Base-by-base conservation (phyloP, 2,329 filamentous ascomycete species). In the Ilyonectria sp. region DNA sequence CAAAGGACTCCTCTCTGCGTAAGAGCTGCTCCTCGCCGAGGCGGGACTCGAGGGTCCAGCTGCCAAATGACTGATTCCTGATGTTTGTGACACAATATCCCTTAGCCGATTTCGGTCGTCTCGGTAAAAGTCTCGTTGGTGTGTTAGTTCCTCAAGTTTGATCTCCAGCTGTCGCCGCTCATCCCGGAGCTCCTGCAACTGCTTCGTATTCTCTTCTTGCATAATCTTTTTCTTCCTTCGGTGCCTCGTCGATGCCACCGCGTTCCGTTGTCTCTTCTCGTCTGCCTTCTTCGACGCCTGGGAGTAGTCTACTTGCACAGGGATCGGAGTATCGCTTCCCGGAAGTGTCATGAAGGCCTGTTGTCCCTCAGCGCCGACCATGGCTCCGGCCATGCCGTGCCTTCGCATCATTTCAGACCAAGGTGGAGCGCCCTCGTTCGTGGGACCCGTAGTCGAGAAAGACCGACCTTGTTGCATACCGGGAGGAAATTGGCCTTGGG, bases 181-280 rank as follows among this genome's bases (percentile, higher is more conserved):
- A 59, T 88, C 85, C 76, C 94, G 91, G 60, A 95, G 83, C 71
- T 90, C 89, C 57, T 92, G 86, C 69, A 95, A 90, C 56, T 88
- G 91, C 61, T 87, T 86, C 17, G 89, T 89, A 64, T 91, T 92
- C 78, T 94, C 92, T 73, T 89, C 89, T 78, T 95, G 93, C 78
- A 92, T 91, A 76, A 94, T 93, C 82, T 97, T 97, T 76, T 94
- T 91, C 67, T 94, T 88, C 76, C 91, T 90, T 62, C 94, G 89
- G 71, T 97, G 96, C 66, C 94, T 88, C 54, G 93, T 93, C 63
- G 94, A 97, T 6, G 94, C 94, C 54, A 93, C 93, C 46, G 94
- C 94, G 76, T 97, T 97, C 58, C 94, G 89, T 79, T 92, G 91
- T 63, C 94, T 87, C 82, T 96, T 97, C 79, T 97, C 93, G 75